phyloP scores from a whole-genome alignment of 768 basidiomycete genomes.

The Kwoniella bestiolae region DNA sequence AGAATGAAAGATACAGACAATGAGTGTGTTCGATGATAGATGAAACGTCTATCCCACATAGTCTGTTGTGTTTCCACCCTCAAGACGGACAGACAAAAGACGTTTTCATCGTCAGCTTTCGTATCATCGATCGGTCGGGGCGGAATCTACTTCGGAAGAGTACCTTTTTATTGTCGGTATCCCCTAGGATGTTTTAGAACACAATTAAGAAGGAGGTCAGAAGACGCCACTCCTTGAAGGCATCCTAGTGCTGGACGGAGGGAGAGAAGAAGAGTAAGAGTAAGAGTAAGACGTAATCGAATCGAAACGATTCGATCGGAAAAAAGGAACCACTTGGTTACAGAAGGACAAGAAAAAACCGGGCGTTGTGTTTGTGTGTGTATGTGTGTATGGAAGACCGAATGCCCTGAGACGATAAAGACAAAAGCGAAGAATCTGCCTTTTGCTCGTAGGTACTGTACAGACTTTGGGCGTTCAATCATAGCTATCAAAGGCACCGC shows the following conservation, averaged over 20 bases:
- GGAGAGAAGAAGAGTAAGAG: neutral
- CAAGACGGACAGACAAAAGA: too few species aligned
- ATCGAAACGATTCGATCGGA: too few species aligned
- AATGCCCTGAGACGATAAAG: slow-evolving; percentile 1
- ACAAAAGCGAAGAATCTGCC: neutral
- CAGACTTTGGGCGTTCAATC: too few species aligned
- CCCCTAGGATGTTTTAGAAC: neutral
- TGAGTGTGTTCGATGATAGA: neutral
- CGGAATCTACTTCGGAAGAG: neutral
- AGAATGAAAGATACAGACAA: neutral
- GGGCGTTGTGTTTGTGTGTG: neutral
- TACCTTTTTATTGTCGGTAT: neutral
- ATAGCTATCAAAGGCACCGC: neutral
- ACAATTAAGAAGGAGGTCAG: neutral
- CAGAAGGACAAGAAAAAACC: neutral
- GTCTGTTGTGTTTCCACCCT: too few species aligned
- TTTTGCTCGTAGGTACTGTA: too few species aligned
- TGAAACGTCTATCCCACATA: neutral
- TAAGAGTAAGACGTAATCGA: neutral
- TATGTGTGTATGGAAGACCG: neutral
- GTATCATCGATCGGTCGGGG: neutral
- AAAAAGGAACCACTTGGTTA: neutral
- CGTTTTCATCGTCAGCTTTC: too few species aligned
- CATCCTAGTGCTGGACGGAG: too few species aligned
- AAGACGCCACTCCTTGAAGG: neutral